Percentiles rank a stretch among this genome's conserved stretches.
phyloP scores from a whole-genome alignment of 2,329 filamentous ascomycete species.

The Byssoonygena ceratinophila region DNA sequence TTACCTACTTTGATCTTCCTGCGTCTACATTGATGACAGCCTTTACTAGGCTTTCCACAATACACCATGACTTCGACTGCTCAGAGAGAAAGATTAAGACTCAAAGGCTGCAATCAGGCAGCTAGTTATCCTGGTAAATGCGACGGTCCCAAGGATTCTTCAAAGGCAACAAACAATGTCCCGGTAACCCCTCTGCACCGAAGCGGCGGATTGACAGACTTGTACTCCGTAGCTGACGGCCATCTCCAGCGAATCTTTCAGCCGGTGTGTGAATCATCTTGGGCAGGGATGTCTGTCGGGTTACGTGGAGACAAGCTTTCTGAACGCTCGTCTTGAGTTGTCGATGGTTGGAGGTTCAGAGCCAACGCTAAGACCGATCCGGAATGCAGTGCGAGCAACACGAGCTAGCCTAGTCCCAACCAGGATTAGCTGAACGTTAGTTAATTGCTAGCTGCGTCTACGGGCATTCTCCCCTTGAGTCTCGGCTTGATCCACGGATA shows the following conservation, averaged over 20 bases:
- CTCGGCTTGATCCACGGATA: too few relatives aligned
- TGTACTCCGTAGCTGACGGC: background rate
- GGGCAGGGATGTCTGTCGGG: background rate
- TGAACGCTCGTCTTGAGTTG: background rate
- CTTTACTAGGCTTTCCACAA: slow-evolving; percentile 37
- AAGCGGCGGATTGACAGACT: background rate
- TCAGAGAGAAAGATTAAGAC: too few relatives aligned
- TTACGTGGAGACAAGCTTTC: background rate
- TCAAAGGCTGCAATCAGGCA: too few relatives aligned
- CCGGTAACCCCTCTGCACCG: background rate
- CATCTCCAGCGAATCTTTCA: background rate
- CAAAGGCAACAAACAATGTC: background rate
- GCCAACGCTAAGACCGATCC: background rate
- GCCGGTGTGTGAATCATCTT: background rate
- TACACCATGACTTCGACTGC: slow-evolving; percentile 36
- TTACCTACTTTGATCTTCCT: slow-evolving; percentile 37
- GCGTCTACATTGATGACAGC: slow-evolving; percentile 35
- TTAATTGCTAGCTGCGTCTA: too few relatives aligned
- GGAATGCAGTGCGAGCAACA: slow-evolving; percentile 6
- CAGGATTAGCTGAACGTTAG: background rate
- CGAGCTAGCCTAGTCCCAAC: background rate
- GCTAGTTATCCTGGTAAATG: too few relatives aligned
- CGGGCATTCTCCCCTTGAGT: too few relatives aligned
- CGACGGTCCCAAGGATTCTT: too few relatives aligned
- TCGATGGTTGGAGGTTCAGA: background rate